phyloP scores from a whole-genome alignment of 495 filamentous ascomycete species.

The Bathelium albidoporum region DNA sequence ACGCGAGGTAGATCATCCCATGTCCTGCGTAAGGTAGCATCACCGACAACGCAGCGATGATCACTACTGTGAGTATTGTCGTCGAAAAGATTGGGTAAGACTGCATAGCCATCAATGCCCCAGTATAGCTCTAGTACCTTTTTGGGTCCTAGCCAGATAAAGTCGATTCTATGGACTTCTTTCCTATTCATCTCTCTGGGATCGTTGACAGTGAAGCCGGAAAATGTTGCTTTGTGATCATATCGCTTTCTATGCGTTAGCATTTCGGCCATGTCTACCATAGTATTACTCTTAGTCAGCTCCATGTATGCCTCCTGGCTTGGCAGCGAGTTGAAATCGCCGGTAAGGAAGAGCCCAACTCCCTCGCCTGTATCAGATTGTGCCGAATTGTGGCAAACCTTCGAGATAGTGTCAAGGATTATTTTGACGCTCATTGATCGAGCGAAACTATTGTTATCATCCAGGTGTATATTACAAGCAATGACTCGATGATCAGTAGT shows the following conservation, averaged over 20 bases:
- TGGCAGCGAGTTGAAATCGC: constrained; percentile 70
- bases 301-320: constrained; percentile 53
- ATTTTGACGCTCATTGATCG: constrained; percentile 27
- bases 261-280: constrained; percentile 47
- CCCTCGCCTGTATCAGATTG: constrained; percentile 19
- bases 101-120: constrained; percentile 38
- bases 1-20: not conserved
- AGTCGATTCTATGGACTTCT: constrained; percentile 43
- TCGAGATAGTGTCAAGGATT: constrained; percentile 9
- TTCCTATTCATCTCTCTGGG: constrained; percentile 27
- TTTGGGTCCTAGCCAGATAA: constrained; percentile 17
- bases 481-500: constrained; percentile 43
- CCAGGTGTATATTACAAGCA: constrained; percentile 70
- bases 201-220: constrained; percentile 57
- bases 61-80: constrained; percentile 63
- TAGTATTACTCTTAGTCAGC: constrained; percentile 37
- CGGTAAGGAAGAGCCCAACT: constrained; percentile 58
- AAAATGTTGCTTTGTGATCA: constrained; percentile 56
- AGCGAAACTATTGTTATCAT: constrained; percentile 52
- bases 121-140: constrained; percentile 3
- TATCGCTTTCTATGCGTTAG: constrained; percentile 37
- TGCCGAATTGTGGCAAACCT: constrained; percentile 15
- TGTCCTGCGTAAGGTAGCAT: constrained; percentile 30
- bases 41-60: constrained; percentile 63
- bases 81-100: constrained; percentile 52